Evolutionary conservation across 345 rosid species (phyloP), one percentile per base, ranked within the genome.

Genomic region (Mercurialis annua): DNA sequence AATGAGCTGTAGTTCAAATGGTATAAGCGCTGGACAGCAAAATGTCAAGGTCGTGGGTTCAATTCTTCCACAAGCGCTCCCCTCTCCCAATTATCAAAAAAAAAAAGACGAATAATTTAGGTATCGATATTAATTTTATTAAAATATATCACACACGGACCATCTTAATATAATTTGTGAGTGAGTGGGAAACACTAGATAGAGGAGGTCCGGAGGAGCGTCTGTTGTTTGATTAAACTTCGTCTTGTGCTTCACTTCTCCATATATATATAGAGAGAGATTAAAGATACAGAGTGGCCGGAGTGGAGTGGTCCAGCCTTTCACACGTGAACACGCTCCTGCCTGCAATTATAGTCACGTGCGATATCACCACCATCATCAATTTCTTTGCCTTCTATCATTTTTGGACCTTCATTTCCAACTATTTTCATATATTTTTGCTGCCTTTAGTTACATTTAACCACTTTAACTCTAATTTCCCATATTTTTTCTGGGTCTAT

Each of bases 251-350:
- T 14, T 52, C 31, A 24, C 57, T 47, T 54, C 52, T 12, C 14
- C 62, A 34, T 50, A 16, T 18, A 30, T 56, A 12, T 1, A 29
- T 20, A 51, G 6, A 64, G 21, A 31, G n/a, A n/a, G n/a, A n/a
- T n/a, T n/a, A n/a, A 20, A 31, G 10, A 33, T 23, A 49, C 9
- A 49, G 29, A 38, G 21, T 20, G 64, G 40, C 44, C 53, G 61
- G 54, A 29, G 67, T 68, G 68, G 73, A 70, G 78, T 74, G 79
- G 78, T 74, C 84, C 86, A 85, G 86, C 73, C 78, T 77, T 81
- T 80, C 71, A 76, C 89, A 81, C 86, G 92, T 77, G 92, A 84
- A 78, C 86, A 84, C 92, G 89, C 89, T 85, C 92, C 86, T 78
- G 44, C 75, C 80, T 76, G 85, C 86, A 78, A 83, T 73, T 68